phyloP scores from a whole-genome alignment of 73 alveolate genomes.

The Paramecium primaurelia region DNA sequence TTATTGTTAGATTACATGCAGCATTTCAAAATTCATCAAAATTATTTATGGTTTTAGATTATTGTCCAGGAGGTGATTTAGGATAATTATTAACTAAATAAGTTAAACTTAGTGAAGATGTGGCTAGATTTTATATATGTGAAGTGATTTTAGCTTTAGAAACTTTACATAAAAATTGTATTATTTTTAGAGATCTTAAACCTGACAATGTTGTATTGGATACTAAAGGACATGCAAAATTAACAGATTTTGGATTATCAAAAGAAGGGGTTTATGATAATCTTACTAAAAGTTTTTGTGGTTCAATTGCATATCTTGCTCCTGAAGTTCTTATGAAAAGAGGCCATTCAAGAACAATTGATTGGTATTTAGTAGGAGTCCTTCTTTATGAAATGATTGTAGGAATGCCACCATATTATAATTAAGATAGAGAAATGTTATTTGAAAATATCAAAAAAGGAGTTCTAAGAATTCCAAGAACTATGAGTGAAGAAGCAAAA shows the following conservation, averaged over 20 bases:
- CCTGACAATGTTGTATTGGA: slow-evolving; percentile 97
- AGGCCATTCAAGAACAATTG: slow-evolving; percentile 88
- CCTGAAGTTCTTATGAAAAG: slow-evolving; percentile 84
- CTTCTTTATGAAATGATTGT: slow-evolving; percentile 93
- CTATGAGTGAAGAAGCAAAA: slow-evolving; percentile 71
- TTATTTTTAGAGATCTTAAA: slow-evolving; percentile 93
- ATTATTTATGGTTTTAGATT: slow-evolving; percentile 83
- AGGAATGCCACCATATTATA: slow-evolving; percentile 95
- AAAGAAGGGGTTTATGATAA: slow-evolving; percentile 94
- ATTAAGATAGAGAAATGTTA: slow-evolving; percentile 83
- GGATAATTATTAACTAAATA: slow-evolving; percentile 58
- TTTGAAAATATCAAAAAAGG: slow-evolving; percentile 71
- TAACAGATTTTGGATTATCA: slow-evolving; percentile 97
- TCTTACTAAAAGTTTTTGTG: slow-evolving; percentile 89
- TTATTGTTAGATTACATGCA: slow-evolving; percentile 78
- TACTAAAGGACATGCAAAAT: slow-evolving; percentile 90
- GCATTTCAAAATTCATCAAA: slow-evolving; percentile 76
- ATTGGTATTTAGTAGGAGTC: slow-evolving; percentile 97
- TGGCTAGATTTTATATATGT: slow-evolving; percentile 85
- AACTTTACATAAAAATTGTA: slow-evolving; percentile 87
- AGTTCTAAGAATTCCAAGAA: slow-evolving; percentile 70
- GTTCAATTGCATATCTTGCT: slow-evolving; percentile 91
- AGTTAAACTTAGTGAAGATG: slow-evolving; percentile 79
- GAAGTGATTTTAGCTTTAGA: slow-evolving; percentile 93
- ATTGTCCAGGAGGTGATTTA: slow-evolving; percentile 85